Base-by-base conservation (phyloP, 2,329 filamentous ascomycete species). In the Ascocoryne sarcoides region DNA sequence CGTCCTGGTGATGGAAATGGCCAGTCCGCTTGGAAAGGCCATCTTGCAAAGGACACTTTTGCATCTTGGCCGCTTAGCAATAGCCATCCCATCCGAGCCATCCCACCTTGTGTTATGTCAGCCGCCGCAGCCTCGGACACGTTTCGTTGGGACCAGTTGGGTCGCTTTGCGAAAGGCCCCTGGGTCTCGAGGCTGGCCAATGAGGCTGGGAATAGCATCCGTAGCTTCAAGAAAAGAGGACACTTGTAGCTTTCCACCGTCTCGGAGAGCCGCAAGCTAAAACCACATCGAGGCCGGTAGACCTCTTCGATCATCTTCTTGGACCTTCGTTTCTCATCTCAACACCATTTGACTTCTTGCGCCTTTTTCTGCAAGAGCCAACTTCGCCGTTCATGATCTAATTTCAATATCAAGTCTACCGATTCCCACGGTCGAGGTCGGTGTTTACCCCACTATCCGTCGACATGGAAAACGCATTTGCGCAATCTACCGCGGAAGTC, bases 391-490 rank as follows among this genome's bases (percentile, higher is more conserved):
- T 5, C 32, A 35, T 35, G 32, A 15, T 20, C 32, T 35, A 19
- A 4, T 18, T 12, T 10, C 17, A 35, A 35, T 18, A 20, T 12
- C 12, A 12, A 26, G 7, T 12, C 7, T 7, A 26, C 23, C 23
- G 23, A 12, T 12, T 26, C 7, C 23, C 12, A 26, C 23, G 23
- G 23, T 26, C 7, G 7, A 26, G 7, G 12, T 26, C 12, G 23
- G 7, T 26, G 23, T 36, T 32, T 40, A 21, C 44, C 36, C 36
- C 36, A 45, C 32, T 7, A 4, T 18, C n/a, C 34, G 28, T 37
- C 45, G 47, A 42, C 44, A 82, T 83, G 78, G 75, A 82, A 51
- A 71, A 67, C 65, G 77, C 79, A 50, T 82, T 75, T 55, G 66
- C 73, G 50, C 69, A 68, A 55, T 65, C 75, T 50, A 69, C 68